A percentile compares a stretch with the other conserved stretches of the same genome.
These are phyloP conservation scores for Myriosclerotinia curreyana DNA, from an alignment of 2,329 filamentous ascomycete genomes.

Conservation along the genomic window DNA sequence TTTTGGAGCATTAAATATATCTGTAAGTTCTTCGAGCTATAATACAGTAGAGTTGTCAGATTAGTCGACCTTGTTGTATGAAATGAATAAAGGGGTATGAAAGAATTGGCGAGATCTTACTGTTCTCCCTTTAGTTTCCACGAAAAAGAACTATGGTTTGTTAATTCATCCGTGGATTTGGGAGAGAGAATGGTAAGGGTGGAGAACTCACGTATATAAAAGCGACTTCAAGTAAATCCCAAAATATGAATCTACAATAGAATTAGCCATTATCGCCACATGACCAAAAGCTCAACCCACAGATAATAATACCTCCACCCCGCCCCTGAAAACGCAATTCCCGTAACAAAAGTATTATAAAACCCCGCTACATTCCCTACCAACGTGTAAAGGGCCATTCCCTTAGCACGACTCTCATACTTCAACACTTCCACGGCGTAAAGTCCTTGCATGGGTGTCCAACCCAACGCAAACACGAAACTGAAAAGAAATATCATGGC, in stretches of 20 bases:
- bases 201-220: conserved; percentile 10
- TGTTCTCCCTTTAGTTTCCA: conserved; percentile 18
- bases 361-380: conserved; percentile 19
- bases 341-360: conserved; percentile 21
- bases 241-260: background rate
- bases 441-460: conserved; percentile 50
- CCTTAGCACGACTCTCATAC: conserved; percentile 20
- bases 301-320: conserved; percentile 21
- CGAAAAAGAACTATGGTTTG: conserved; percentile 18
- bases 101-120: background rate
- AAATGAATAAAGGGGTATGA: rapidly evolving
- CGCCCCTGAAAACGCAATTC: conserved; percentile 13
- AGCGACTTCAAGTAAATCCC: conserved; percentile 15
- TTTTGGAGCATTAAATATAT: conserved; percentile 16
- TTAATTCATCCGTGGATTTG: background rate
- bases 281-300: background rate
- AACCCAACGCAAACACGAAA: conserved; percentile 51
- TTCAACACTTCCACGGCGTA: conserved; percentile 49
- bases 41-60: background rate
- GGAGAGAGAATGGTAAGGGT: background rate
- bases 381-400: conserved; percentile 16
- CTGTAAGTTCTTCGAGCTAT: conserved; percentile 17
- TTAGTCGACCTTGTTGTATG: too few species aligned
- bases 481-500: conserved; percentile 54
- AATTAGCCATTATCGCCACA: background rate